phyloP scores from a whole-genome alignment of 257 asterid genomes.

The Nyctanthes arbortristis region DNA sequence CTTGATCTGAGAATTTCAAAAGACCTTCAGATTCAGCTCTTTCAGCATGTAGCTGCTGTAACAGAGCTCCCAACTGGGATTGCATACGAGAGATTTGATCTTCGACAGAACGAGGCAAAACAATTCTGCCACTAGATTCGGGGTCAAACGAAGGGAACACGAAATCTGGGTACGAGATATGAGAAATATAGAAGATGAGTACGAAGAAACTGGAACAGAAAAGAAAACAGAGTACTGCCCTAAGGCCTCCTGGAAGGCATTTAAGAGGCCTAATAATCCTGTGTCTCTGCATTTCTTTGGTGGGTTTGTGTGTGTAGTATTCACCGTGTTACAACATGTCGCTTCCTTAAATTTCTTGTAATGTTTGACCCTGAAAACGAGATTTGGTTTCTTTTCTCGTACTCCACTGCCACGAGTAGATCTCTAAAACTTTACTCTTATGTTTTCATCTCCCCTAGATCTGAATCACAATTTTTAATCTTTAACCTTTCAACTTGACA shows the following conservation, averaged over 20 bases:
- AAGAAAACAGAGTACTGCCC: neutral
- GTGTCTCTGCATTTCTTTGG: neutral
- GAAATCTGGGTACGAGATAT: neutral
- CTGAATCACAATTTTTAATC: neutral
- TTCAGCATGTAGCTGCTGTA: neutral
- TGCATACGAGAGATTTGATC: neutral
- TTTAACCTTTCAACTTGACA: neutral
- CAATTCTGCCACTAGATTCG: neutral
- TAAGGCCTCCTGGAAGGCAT: neutral
- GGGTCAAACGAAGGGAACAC: neutral
- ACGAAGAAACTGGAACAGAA: neutral
- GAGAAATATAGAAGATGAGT: neutral
- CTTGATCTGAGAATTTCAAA: neutral
- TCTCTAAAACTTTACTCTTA: neutral
- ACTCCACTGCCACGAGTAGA: neutral
- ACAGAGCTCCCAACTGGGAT: neutral
- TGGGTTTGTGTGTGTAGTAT: neutral
- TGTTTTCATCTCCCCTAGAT: neutral
- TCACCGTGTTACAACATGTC: neutral
- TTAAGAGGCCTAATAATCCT: neutral
- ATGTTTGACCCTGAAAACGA: neutral
- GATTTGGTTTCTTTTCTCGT: neutral
- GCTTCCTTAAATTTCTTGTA: neutral
- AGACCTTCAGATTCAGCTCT: neutral
- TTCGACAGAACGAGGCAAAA: neutral